Base-by-base conservation (phyloP, 768 basidiomycete species). In the Rhodotorula taiwanensis region DNA sequence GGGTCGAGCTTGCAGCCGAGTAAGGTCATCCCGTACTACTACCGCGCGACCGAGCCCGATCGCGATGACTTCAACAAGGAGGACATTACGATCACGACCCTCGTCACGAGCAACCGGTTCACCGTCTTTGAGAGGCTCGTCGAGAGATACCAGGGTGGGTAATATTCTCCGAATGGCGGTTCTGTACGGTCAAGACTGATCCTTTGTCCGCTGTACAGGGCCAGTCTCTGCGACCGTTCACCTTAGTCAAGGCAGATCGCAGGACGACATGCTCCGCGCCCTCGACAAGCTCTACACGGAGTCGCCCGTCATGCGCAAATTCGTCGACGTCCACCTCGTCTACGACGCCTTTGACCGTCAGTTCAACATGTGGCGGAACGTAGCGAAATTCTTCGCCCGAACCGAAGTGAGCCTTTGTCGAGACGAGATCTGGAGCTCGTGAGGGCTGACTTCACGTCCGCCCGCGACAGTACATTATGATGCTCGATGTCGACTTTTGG, bases 301-400 rank as follows among this genome's bases (percentile, higher is more conserved):
- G 13, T 84, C 83, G 5, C 82, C 82, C 3, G 79, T 76, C 58
- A 86, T 91, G 81, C 77, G 81, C 49, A 77, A 75, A 31, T 84
- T 81, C 70, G 87, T 91, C 53, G 90, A 92, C 73, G 83, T 92
- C 18, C 90, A 93, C 72, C 83, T 93, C 54, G 85, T 92, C 34
- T 79, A 91, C 67, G 88, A 89, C 70, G 80, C 83, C 5, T 76
- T 76, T 51, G 85, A 86, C 64, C 82, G 89, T 9, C 87, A 90
- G 74, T 86, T 93, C 79, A 93, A 93, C 75, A 84, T 87, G 28
- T 92, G 89, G 87, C 81, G 90, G 39, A 92, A 92, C 74, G 82
- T 84, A 47, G 90, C 89, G 5, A 83, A 90, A 45, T 78, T 89
- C 54, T 88, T 89, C 71, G 85, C 89, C 7, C 82, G 88, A 20